Evolutionary conservation across 306 rosid species (phyloP).

Genomic region (peach (Prunus persica)): DNA sequence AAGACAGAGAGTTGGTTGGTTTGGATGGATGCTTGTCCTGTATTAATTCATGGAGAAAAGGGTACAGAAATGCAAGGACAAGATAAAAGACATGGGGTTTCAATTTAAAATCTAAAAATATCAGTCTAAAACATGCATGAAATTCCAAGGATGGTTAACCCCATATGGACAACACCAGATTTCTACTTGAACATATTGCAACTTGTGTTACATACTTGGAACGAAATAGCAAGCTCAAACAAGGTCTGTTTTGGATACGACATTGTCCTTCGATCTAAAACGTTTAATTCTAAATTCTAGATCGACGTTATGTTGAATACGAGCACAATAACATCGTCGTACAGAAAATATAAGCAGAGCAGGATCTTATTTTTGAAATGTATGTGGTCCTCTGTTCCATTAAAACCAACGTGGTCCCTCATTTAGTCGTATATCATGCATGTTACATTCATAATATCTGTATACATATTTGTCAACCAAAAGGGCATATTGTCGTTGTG

Average conservation of each 20-base stretch:
- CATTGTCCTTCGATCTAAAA: too few species aligned
- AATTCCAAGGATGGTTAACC: too few species aligned
- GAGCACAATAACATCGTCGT: too few species aligned
- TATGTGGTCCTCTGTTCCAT: background rate
- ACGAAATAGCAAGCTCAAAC: background rate
- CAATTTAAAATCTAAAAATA: background rate
- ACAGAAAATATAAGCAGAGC: too few species aligned
- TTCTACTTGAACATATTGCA: background rate
- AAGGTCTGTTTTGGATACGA: too few species aligned
- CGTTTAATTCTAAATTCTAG: background rate
- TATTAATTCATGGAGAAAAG: background rate
- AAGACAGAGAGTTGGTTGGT: background rate
- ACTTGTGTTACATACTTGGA: background rate
- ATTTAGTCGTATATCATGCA: background rate
- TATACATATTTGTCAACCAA: background rate
- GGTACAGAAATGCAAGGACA: background rate
- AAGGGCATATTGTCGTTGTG: background rate
- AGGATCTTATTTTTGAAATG: background rate
- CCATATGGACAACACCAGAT: too few species aligned
- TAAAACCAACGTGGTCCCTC: background rate
- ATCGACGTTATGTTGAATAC: background rate
- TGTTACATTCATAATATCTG: background rate
- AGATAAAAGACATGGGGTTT: background rate
- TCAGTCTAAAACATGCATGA: background rate
- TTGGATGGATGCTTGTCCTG: constrained; percentile 10